phyloP scores from a whole-genome alignment of 1,139 yeast genomes.

The Pichia sp. region DNA sequence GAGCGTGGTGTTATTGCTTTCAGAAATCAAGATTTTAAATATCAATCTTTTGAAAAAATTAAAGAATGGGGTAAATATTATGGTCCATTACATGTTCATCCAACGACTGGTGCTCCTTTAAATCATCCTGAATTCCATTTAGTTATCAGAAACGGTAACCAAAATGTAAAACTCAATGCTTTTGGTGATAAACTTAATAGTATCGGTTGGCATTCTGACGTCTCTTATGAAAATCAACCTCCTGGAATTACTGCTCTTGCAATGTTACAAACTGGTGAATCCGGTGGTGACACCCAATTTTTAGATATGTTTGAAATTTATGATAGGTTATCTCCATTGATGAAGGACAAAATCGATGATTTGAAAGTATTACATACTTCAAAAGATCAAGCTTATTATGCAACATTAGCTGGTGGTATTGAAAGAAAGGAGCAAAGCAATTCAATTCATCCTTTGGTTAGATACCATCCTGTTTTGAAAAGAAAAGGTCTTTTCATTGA shows the following conservation, averaged over 20 bases:
- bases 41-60: slow-evolving; percentile 39
- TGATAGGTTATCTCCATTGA: slow-evolving; percentile 58
- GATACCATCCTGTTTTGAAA: slow-evolving; percentile 65
- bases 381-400: slow-evolving; percentile 55
- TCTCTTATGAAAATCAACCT: slow-evolving; percentile 64
- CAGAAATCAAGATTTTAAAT: slow-evolving; percentile 58
- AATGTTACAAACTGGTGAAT: slow-evolving; percentile 30
- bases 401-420: slow-evolving; percentile 49
- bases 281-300: slow-evolving; percentile 70
- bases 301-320: slow-evolving; percentile 60
- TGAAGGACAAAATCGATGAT: slow-evolving; percentile 49
- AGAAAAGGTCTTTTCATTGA: slow-evolving; percentile 55
- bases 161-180: slow-evolving; percentile 31
- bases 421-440: slow-evolving; percentile 57
- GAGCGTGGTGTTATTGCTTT: slow-evolving; percentile 58
- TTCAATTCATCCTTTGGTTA: slow-evolving; percentile 61
- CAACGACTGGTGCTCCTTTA: slow-evolving; percentile 65
- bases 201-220: slow-evolving; percentile 61
- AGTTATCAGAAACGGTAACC: slow-evolving; percentile 49
- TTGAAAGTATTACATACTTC: slow-evolving; percentile 65
- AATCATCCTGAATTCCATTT: slow-evolving; percentile 56
- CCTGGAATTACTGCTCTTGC: slow-evolving; percentile 61
- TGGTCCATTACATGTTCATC: slow-evolving; percentile 72
- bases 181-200: slow-evolving; percentile 35
- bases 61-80: slow-evolving; percentile 52